A percentile compares a stretch with the other conserved stretches of the same genome.
Evolutionary conservation across 1,139 yeast genomes (phyloP).

Genomic region (Taphrina betulina): DNA sequence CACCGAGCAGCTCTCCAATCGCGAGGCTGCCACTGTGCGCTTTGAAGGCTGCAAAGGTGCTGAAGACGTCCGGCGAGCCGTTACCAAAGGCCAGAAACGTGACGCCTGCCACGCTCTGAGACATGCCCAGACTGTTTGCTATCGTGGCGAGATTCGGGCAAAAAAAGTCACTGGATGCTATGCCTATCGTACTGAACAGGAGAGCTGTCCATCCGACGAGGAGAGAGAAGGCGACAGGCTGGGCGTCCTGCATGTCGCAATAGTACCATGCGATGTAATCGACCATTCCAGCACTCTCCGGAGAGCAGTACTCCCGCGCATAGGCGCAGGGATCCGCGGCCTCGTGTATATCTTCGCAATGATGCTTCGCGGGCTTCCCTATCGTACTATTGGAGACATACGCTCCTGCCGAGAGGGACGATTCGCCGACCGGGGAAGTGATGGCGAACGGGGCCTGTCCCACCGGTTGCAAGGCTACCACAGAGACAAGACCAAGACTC

Average conservation of each 20-base stretch:
- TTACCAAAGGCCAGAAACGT: conserved; percentile 88
- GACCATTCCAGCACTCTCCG: conserved; percentile 42
- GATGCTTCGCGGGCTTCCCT: conserved; percentile 22
- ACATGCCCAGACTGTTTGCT: conserved; percentile 58
- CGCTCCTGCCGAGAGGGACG: background rate
- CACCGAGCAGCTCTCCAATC: conserved; percentile 82
- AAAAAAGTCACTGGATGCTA: conserved; percentile 71
- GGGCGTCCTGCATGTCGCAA: conserved; percentile 40
- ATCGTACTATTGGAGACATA: background rate
- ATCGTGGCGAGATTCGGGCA: conserved; percentile 71
- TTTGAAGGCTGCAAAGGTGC: conserved; percentile 78
- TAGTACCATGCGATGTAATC: conserved; percentile 44
- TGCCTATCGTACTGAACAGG: conserved; percentile 63
- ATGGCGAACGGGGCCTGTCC: background rate
- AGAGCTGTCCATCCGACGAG: conserved; percentile 45
- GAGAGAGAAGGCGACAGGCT: conserved; percentile 33
- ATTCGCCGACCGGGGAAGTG: background rate
- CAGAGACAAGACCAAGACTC: background rate
- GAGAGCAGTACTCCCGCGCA: conserved; percentile 43
- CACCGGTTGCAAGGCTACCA: too few species aligned
- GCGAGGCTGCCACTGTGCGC: conserved; percentile 72
- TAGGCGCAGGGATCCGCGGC: conserved; percentile 43
- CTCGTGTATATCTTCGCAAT: conserved; percentile 36
- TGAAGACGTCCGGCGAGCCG: conserved; percentile 84
- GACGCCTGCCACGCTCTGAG: conserved; percentile 81